phyloP scores from a whole-genome alignment of 257 asterid species.

The Orobanche coerulescens region DNA sequence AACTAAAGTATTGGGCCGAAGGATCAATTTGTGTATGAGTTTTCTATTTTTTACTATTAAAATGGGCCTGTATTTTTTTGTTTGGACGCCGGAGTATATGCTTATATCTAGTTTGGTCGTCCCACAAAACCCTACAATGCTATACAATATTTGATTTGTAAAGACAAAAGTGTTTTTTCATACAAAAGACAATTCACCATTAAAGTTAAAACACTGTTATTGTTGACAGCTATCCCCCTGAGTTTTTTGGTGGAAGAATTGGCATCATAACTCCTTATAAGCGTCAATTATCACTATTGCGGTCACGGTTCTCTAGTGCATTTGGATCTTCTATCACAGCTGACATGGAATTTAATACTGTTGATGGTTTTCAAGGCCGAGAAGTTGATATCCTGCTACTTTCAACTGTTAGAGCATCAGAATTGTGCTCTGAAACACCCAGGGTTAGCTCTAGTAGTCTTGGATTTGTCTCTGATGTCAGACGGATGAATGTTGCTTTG shows the following conservation, averaged over 20 bases:
- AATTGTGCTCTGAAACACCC: conserved; percentile 34
- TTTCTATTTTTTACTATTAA: no score
- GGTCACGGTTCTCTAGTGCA: conserved; percentile 71
- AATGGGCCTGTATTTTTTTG: no score
- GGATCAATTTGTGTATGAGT: no score
- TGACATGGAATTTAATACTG: conserved; percentile 89
- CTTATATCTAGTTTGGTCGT: no score
- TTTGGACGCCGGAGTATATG: no score
- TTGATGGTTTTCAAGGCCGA: conserved; percentile 98
- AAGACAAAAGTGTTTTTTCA: no score
- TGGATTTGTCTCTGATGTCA: conserved; percentile 94
- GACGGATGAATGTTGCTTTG: conserved; percentile 99
- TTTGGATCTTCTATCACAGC: conserved; percentile 76
- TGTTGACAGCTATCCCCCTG: conserved; percentile 63
- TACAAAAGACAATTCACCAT: no score
- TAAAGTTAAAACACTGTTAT: conserved; percentile 17
- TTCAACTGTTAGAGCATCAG: conserved; percentile 92
- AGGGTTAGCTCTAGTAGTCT: conserved; percentile 41
- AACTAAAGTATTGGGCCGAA: no score
- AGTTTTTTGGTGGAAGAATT: conserved; percentile 71
- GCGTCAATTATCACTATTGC: conserved; percentile 71
- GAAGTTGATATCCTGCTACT: conserved; percentile 88
- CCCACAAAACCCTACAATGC: no score
- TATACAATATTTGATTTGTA: no score
- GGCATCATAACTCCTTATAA: conserved; percentile 90